Evolutionary conservation across 495 filamentous ascomycete species (phyloP), one percentile per base, ranked within the genome.

Genomic region (Aspergillus nanangensis): DNA sequence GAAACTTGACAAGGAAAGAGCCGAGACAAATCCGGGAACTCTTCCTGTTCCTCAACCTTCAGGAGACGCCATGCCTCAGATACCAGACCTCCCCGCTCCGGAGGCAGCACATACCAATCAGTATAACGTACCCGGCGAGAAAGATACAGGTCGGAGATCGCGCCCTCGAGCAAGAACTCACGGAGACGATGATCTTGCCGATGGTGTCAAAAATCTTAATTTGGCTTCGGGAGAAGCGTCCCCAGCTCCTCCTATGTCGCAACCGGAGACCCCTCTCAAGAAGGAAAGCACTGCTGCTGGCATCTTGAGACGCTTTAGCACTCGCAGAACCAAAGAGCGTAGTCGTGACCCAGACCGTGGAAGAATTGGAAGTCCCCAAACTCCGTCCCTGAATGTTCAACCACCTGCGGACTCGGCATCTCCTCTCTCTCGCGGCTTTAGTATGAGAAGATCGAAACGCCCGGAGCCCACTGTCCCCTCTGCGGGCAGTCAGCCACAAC

Each of bases 31-130:
- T 36, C 81, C 83, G 11, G 78, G 81, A 2, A 77, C 79, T 23
- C 55, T 80, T 29, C 65, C 72, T 46, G 71, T 81, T 53, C 79
- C 74, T 32, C 73, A 66, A 25, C 62, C 74, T 23, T 67, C 81
- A 14, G 77, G 74, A 18, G 85, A 88, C 48, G 73, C 76, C 27
- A 72, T 80, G 9, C 61, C 85, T 15, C 73, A 82, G 42, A 74
- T 90, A 56, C 84, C 88, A 18, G 87, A 90, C 54, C 77, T 96
- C 4, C 71, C 79, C 0, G 79, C 87, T 23, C 94, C 93, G 3
- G 86, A 86, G 55, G 86, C 88, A n/a, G 93, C 90, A 9, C 84
- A 96, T 61, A 99, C 93, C 10, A 96, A 96, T 48, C 77, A 85
- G 34, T 93, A 91, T 57, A 88, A 94, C 53, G 79, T 94, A 69